Evolutionary conservation across 2,329 filamentous ascomycete genomes (phyloP), one percentile per base, ranked within the genome.

Genomic region (Magnaporthiopsis incrustans): DNA sequence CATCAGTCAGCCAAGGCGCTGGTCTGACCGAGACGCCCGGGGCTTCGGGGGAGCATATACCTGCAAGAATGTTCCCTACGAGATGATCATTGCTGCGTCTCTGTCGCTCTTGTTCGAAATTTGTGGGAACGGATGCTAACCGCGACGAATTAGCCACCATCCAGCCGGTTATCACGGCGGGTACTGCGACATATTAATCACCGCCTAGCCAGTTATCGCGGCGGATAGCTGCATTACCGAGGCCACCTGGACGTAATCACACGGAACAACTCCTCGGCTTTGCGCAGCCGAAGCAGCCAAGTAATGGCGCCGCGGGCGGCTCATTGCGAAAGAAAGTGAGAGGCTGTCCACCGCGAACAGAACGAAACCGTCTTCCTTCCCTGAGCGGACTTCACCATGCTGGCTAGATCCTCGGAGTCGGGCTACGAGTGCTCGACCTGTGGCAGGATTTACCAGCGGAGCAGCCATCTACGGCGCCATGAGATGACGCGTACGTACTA

Each of bases 361-460:
- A 25, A 53, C 44, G n/a, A 11, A 22, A 25, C 44, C 8, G 4
- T 4, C 44, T n/a, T 25, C 44, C 44, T 22, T 25, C 8, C 22
- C n/a, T 53, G n/a, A 6, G 8, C 7, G 11, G 8, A 18, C 38
- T 0, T 22, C 44, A 25, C 10, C 18, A 53, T 53, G 44, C 22
- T 53, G 44, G 44, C 44, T 22, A 10, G 18, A 7, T 8, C 44
- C 18, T 53, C 44, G 22, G 44, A 53, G 8, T 10, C 18, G 44
- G 44, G 44, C 27, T 44, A 61, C 32, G 53, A 27, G 4, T 63
- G 62, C 38, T 25, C 53, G 14, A 59, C 35, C 15, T 63, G 62
- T 25, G 62, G 62, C n/a, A 59, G 53, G 62, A 35, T 22, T 26
- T 63, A 63, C 57, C 62, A 63, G 25, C 62, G 62, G n/a, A 63